Conservation (phyloP, 495 filamentous ascomycete genomes). For the Penicillium silybi region DNA sequence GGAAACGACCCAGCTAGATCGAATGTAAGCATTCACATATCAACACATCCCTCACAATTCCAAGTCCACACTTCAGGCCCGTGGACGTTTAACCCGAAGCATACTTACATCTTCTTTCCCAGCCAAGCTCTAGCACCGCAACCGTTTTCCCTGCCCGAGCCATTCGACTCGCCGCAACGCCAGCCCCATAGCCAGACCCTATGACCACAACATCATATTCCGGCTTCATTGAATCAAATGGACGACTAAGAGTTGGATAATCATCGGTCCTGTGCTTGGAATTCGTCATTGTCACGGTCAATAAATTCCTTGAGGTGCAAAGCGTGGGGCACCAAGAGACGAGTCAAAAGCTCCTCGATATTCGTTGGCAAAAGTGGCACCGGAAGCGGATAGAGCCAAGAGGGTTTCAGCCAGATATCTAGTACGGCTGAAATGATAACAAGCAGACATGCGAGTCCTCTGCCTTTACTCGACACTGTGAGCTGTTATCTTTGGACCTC, state of each 20-base stretch:
- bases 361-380: not conserved
- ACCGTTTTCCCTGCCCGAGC: slow-evolving; percentile 57
- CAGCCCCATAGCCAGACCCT: slow-evolving; percentile 66
- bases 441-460: not conserved
- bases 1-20: slow-evolving; percentile 56
- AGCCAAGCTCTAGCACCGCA: slow-evolving; percentile 59
- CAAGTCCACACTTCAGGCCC: not conserved
- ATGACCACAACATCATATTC: slow-evolving; percentile 64
- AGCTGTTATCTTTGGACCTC: not conserved
- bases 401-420: not conserved
- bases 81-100: not conserved
- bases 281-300: not conserved
- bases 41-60: not conserved
- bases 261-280: slow-evolving; percentile 1
- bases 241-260: slow-evolving; percentile 50
- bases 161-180: slow-evolving; percentile 62
- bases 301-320: not conserved
- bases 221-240: slow-evolving; percentile 50
- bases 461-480: not conserved
- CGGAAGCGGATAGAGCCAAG: not conserved
- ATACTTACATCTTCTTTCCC: slow-evolving; percentile 54
- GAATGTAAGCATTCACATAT: not conserved
- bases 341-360: not conserved
- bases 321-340: not conserved
- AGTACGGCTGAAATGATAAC: not conserved